Evolutionary conservation across 805 yeast genomes (phyloP), one percentile per base, ranked within the genome.

Genomic region (Kodamaea sagamina): DNA sequence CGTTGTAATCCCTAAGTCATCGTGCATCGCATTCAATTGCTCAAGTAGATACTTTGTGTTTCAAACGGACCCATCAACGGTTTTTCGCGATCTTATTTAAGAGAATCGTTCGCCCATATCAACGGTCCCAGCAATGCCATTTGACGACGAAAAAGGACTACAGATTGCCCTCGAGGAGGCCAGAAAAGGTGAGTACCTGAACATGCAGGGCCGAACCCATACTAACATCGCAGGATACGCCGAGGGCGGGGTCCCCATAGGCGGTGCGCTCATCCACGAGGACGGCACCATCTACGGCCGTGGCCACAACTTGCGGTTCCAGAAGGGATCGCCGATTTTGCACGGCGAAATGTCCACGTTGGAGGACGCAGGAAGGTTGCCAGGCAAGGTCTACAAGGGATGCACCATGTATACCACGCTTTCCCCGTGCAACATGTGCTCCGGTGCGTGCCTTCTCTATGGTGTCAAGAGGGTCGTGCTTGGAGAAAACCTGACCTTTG

Each of bases 371-470:
- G 98, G 98, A 6, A 78, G 98, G 57, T 71, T 93, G 44, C 82
- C 83, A 16, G 97, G 90, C 4, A 72, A 74, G 16, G 79, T 77
- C 12, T 92, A 92, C 70, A 86, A 84, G 57, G 76, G 82, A 49
- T 85, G 96, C 53, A 93, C 98, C 16, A 77, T 89, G 78, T 92
- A 89, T 67, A 89, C 97, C 22, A 86, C 97, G 0, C 70, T 92
- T 51, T 86, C 96, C 6, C 97, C 98, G 3, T 92, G 98, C 62
- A 77, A 82, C 52, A 92, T 92, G 97, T 92, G 98, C 62, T 79
- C 93, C 4, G 98, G 98, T 15, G 95, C 97, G 4, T 86, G 92
- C 50, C 57, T 92, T 41, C 72, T 92, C 74, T 92, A 89, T 67
- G 96, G 96, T 31, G 77, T 92, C 52, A 82, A 84, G 55, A 75